Percentiles rank a stretch among this genome's conserved stretches.
Evolutionary conservation across 805 yeast genomes (phyloP).

Genomic region (Nakazawaea ambrosiae): DNA sequence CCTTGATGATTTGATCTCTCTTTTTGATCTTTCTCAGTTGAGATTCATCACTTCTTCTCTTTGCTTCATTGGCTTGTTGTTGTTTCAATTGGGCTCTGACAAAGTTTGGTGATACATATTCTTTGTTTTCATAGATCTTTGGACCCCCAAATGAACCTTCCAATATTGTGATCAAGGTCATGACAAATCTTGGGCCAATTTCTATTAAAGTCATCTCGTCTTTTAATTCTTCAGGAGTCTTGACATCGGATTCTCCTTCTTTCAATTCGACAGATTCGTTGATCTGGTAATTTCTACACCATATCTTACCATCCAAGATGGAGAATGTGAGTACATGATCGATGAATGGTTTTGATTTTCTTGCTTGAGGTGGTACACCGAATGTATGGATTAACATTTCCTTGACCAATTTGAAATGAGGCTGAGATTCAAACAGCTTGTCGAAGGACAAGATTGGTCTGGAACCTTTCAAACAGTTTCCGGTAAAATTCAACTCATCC

Average conservation of each 20-base stretch:
- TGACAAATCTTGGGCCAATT: constrained; percentile 93
- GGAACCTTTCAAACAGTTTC: constrained; percentile 92
- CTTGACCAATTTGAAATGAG: constrained; percentile 67
- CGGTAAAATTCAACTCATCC: constrained; percentile 94
- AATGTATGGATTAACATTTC: constrained; percentile 77
- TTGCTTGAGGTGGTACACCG: constrained; percentile 92
- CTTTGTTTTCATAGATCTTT: constrained; percentile 93
- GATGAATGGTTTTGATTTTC: constrained; percentile 89
- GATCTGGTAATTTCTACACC: constrained; percentile 95
- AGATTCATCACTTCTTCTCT: constrained; percentile 72
- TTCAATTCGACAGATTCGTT: constrained; percentile 54
- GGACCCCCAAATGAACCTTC: constrained; percentile 99
- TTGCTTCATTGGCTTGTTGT: constrained; percentile 74
- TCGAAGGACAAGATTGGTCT: constrained; percentile 92
- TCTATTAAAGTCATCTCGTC: constrained; percentile 82
- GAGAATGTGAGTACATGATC: constrained; percentile 94
- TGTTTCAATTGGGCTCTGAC: constrained; percentile 84
- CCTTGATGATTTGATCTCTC: constrained; percentile 67
- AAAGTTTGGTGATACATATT: constrained; percentile 92
- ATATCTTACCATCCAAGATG: constrained; percentile 86
- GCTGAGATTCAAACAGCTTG: constrained; percentile 61
- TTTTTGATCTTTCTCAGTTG: constrained; percentile 65
- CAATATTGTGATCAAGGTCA: constrained; percentile 82
- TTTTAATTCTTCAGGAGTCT: constrained; percentile 28
- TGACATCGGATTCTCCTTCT: constrained; percentile 29